Evolutionary conservation across 2,329 filamentous ascomycete species (phyloP), one percentile per base, ranked within the genome.

Genomic region (Aspergillus sergii): DNA sequence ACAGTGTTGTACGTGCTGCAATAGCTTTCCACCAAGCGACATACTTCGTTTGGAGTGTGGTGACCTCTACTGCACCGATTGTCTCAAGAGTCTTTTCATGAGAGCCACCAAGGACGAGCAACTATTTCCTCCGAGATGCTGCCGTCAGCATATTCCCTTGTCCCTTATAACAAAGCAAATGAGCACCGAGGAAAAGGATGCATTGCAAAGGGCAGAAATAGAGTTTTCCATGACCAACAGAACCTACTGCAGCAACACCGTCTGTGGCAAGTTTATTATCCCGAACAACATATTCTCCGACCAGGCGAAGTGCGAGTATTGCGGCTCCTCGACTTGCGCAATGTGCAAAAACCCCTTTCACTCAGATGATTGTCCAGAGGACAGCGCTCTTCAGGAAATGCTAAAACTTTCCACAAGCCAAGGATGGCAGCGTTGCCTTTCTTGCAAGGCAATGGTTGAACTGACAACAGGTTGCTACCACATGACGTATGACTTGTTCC

Each of bases 81-180:
- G 63, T 11, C 39, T 63, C 9, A 55, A 32, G 14, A 23, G 51
- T n/a, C 34, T 60, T 5, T 63, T 63, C 30, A 12, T 39, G 3
- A 39, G 32, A 46, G 60, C 58, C 3, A 60, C 48, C 0, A 51
- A 50, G 14, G 63, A 65, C 23, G 19, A 62, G 26, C 28, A 39
- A 12, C 46, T 65, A 0, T 65, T 63, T 5, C 63, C 63, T 0
- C 63, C 63, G 1, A 59, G 28, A 14, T 64, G 60, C 56, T 62
- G 63, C 10, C 19, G 57, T 11, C 43, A n/a, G 16, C 36, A n/a
- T 34, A 65, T 65, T 14, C 57, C 39, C 9, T 6, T 50, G 2
- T 28, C 46, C 5, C 23, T 28, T 2, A 19, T 50, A 3, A 12
- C 4, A 3, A 9, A 23, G 16, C 2, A 30, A 30, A 50, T 50